These are phyloP conservation scores for Yamadazyma epiphylla DNA, from an alignment of 1,139 yeast species.

Conservation along the genomic window DNA sequence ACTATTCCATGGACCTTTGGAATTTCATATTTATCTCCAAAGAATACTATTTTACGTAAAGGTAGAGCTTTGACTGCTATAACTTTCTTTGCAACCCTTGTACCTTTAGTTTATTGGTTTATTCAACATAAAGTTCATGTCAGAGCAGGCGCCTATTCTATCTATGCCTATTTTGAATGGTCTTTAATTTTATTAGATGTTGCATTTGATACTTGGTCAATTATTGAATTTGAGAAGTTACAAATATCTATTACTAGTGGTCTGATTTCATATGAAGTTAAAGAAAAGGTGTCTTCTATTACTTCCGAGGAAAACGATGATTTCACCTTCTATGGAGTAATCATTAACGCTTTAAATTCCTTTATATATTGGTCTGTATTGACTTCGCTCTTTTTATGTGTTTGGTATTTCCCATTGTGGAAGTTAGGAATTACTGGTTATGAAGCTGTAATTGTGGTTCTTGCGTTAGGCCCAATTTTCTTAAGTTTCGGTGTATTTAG, in stretches of 20 bases:
- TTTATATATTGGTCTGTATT: constrained; percentile 80
- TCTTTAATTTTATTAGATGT: constrained; percentile 76
- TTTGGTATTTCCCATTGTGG: constrained; percentile 98
- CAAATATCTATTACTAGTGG: constrained; percentile 31
- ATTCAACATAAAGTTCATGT: constrained; percentile 89
- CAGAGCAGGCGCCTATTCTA: constrained; percentile 90
- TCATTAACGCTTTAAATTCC: constrained; percentile 51
- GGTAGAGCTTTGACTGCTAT: constrained; percentile 54
- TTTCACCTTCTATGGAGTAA: constrained; percentile 37
- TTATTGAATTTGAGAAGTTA: constrained; percentile 60
- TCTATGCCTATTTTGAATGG: constrained; percentile 96
- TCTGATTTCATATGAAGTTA: not conserved
- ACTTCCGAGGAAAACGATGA: constrained; percentile 21
- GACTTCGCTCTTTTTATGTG: constrained; percentile 77
- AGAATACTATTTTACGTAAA: constrained; percentile 42
- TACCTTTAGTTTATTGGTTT: constrained; percentile 85
- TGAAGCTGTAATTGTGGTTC: constrained; percentile 62
- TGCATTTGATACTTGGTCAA: constrained; percentile 78
- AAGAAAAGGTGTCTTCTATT: not conserved
- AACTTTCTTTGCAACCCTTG: constrained; percentile 63
- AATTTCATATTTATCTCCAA: constrained; percentile 52
- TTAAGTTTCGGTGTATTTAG: constrained; percentile 53
- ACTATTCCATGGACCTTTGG: constrained; percentile 89
- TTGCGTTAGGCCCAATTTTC: constrained; percentile 56
- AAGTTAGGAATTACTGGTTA: constrained; percentile 96